Evolutionary conservation across 2,329 filamentous ascomycete species (phyloP).

Genomic region (Fusarium scirpi): DNA sequence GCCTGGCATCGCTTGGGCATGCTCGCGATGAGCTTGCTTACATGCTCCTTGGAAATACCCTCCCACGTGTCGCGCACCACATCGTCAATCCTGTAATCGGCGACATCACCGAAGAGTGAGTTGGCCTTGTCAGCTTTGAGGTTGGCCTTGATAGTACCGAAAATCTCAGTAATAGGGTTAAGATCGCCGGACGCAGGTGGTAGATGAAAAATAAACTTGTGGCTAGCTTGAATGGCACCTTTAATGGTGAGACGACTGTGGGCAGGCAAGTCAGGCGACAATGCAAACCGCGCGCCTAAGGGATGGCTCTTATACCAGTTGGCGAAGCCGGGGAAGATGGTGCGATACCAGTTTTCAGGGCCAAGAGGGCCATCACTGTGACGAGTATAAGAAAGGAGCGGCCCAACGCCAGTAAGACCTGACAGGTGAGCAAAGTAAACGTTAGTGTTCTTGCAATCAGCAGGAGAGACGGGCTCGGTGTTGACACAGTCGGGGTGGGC

Average conservation of each 20-base stretch:
- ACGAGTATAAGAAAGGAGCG: slow-evolving; percentile 10
- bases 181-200: slow-evolving; percentile 31
- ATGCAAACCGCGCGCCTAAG: not conserved
- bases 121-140: slow-evolving; percentile 9
- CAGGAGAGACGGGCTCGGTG: not conserved
- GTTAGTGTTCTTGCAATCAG: not conserved
- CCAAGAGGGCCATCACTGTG: slow-evolving; percentile 1
- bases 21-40: slow-evolving; percentile 11
- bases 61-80: slow-evolving; percentile 12
- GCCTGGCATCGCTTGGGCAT: slow-evolving; percentile 34
- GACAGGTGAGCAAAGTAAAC: slow-evolving; percentile 22
- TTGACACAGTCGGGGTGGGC: slow-evolving; percentile 21
- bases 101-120: not conserved
- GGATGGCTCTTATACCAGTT: slow-evolving; percentile 16
- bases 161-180: slow-evolving; percentile 4
- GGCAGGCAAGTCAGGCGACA: not conserved
- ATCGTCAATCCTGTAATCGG: not conserved
- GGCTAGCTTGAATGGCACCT: slow-evolving; percentile 4
- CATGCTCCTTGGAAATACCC: not conserved
- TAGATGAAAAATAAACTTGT: slow-evolving; percentile 9
- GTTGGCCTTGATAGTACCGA: slow-evolving; percentile 2
- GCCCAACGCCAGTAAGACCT: slow-evolving; percentile 20
- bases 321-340: slow-evolving; percentile 2
- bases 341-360: slow-evolving; percentile 1
- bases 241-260: slow-evolving; percentile 3